Conservation (phyloP, 2,329 filamentous ascomycete genomes). For the Paecilomyces sp. region DNA sequence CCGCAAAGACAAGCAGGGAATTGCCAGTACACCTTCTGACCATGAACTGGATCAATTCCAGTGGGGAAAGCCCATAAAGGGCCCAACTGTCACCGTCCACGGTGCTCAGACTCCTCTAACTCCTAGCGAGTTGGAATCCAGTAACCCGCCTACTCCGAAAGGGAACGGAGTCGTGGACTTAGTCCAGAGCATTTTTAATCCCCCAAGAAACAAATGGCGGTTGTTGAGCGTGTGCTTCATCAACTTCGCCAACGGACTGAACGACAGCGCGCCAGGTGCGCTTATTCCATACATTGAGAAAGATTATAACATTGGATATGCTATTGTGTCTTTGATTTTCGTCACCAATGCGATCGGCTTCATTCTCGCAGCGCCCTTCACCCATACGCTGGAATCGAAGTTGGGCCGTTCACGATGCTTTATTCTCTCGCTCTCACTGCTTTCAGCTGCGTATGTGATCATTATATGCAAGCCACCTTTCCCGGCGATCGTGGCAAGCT, state of each 20-base stretch:
- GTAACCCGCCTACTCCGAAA: constrained; percentile 11
- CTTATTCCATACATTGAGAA: constrained; percentile 74
- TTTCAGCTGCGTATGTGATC: constrained; percentile 57
- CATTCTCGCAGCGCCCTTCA: constrained; percentile 62
- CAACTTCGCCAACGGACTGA: constrained; percentile 63
- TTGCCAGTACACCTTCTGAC: constrained; percentile 12
- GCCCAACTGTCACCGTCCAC: neutral
- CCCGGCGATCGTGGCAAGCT: constrained; percentile 57
- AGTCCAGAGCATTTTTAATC: constrained; percentile 16
- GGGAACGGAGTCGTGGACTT: constrained; percentile 14
- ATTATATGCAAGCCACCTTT: constrained; percentile 65
- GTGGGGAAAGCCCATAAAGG: neutral
- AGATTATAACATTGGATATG: constrained; percentile 70
- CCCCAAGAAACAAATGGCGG: constrained; percentile 62
- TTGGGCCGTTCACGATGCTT: constrained; percentile 61
- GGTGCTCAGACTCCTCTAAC: constrained; percentile 8
- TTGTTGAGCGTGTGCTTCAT: constrained; percentile 58
- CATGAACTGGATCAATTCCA: constrained; percentile 15
- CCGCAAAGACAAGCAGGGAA: constrained; percentile 18
- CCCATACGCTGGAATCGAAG: constrained; percentile 55
- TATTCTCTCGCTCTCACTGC: constrained; percentile 50
- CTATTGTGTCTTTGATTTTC: constrained; percentile 74
- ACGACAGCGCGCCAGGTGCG: constrained; percentile 69
- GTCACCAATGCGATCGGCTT: constrained; percentile 71
- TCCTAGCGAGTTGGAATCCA: constrained; percentile 19